Conservation (phyloP, 805 yeast species). For the Candida fluviatilis region DNA sequence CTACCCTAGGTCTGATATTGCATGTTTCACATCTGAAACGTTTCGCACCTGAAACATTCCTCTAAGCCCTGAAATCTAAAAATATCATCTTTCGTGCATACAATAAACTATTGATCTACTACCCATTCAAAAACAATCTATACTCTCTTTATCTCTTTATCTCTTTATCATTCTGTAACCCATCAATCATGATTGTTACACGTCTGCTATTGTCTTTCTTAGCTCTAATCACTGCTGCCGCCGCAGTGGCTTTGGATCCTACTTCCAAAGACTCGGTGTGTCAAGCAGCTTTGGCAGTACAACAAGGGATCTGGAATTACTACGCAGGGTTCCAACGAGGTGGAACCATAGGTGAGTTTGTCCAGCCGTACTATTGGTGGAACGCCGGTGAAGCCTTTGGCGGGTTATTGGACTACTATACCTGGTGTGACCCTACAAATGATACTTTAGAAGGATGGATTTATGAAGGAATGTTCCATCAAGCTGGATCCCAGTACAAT, state of each 20-base stretch:
- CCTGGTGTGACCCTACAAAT: constrained; percentile 34
- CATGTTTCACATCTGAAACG: no score
- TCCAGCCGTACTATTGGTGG: constrained; percentile 50
- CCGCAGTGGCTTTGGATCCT: constrained; percentile 38
- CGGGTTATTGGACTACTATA: constrained; percentile 38
- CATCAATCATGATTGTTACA: neutral
- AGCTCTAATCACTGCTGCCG: neutral
- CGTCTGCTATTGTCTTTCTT: neutral
- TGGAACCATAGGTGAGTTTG: constrained; percentile 45
- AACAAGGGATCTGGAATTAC: constrained; percentile 41
- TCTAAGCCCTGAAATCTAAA: no score
- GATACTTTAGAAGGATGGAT: constrained; percentile 24
- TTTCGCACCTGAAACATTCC: no score
- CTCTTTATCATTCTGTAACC: no score
- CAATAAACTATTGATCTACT: no score
- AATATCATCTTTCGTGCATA: no score
- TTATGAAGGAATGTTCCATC: constrained; percentile 38
- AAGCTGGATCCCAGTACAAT: constrained; percentile 37
- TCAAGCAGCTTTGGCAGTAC: constrained; percentile 31
- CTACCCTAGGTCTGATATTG: no score
- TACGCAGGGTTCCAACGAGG: constrained; percentile 40
- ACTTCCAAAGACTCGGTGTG: constrained; percentile 36
- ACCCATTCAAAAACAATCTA: no score
- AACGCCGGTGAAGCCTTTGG: constrained; percentile 51
- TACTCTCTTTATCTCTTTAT: no score